Base-by-base conservation (phyloP, 805 yeast genomes). In the Saturnispora hagleri region DNA sequence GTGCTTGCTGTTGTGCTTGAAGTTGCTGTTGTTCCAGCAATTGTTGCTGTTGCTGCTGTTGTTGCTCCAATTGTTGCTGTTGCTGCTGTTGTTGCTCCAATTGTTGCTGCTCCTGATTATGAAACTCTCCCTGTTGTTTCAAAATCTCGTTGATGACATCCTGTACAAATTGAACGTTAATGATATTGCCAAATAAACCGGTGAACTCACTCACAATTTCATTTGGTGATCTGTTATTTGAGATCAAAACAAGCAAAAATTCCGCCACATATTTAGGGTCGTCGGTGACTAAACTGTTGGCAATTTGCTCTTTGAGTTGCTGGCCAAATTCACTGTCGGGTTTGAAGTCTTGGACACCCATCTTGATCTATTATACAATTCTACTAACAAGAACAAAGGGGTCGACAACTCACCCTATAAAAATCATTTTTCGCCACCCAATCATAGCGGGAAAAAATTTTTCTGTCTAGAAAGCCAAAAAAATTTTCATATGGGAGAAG, bases 181-280 rank as follows among this genome's bases (percentile, higher is more conserved):
- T 78, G 6, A 78, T 79, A 41, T 77, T 75, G 50, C 83, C 84
- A 55, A 84, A 80, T 48, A 85, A 69, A 43, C 79, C 76, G 35
- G 77, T 70, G 31, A 86, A 73, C 61, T 86, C 93, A 18, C 67
- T 68, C 18, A 76, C 74, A 35, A 85, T 82, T 50, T 81, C 85
- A 17, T 71, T 73, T 12, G 83, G 76, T 5, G 80, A 69, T 60
- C 83, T 80, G 58, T 83, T 81, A 57, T 83, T 84, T 13, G 83
- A 81, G 55, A 86, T 82, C 64, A 86, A 70, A 43, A 84, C 75
- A n/a, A 81, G 75, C 52, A 86, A 80, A 61, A 78, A 86, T 65
- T 86, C 93, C 13, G 93, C 86, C 42, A 83, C 81, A 58, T 82
- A 84, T 44, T 69, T 72, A 26, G 76, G 73, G 59, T 79, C 83